A percentile compares a stretch with the other conserved stretches of the same genome.
Conservation (phyloP, 2,329 filamentous ascomycete species). For the Penicillium sp. region DNA sequence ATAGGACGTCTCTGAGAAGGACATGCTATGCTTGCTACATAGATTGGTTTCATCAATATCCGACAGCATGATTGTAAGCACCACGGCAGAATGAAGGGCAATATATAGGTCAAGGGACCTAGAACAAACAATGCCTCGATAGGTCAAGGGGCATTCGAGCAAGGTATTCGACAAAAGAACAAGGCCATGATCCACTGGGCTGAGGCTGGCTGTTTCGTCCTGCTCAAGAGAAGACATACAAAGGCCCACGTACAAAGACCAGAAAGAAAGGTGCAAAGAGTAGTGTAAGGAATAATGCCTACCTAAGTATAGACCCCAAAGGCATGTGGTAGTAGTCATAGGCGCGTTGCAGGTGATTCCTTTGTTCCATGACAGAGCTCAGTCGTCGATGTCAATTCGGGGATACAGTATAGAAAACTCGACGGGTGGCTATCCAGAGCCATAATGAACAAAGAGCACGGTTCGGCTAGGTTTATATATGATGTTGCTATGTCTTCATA, state of each 20-base stretch:
- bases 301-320: not conserved
- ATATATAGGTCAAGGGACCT: not conserved
- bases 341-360: constrained; percentile 25
- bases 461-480: not conserved
- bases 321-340: constrained; percentile 26
- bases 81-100: not conserved
- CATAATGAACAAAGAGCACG: constrained; percentile 1
- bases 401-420: not conserved
- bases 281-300: not conserved
- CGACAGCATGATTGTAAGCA: not conserved
- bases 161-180: constrained; percentile 1
- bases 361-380: constrained; percentile 3
- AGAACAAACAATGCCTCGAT: not conserved
- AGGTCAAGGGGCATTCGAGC: constrained; percentile 6
- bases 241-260: not conserved
- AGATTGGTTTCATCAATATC: not conserved
- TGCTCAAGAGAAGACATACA: constrained; percentile 1
- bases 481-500: not conserved
- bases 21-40: not conserved
- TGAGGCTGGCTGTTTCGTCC: not conserved
- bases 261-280: not conserved
- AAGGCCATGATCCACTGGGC: constrained; percentile 17
- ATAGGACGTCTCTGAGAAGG: not conserved
- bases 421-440: not conserved
- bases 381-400: not conserved